phyloP scores from a whole-genome alignment of 768 basidiomycete genomes.

The Kwoniella pini region DNA sequence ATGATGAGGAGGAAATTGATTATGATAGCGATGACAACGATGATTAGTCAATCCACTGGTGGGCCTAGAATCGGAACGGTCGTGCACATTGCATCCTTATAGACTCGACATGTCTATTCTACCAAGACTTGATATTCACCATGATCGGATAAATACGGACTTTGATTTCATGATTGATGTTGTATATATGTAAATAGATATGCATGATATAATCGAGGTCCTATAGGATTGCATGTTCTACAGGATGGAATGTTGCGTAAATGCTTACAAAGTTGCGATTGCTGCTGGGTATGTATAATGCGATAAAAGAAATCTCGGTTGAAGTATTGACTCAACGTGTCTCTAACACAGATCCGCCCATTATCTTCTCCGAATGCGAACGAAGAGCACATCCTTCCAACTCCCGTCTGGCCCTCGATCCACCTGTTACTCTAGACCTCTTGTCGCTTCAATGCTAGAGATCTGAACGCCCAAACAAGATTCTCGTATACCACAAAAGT shows the following conservation, averaged over 20 bases:
- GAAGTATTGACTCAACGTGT: too few relatives aligned
- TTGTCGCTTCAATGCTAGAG: conserved; percentile 41
- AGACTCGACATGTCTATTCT: too few relatives aligned
- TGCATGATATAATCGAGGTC: neutral
- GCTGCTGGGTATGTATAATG: neutral
- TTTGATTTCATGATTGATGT: neutral
- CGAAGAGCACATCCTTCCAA: too few relatives aligned
- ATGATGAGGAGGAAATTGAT: conserved; percentile 1
- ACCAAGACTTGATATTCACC: too few relatives aligned
- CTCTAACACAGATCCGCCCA: too few relatives aligned
- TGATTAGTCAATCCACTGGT: too few relatives aligned
- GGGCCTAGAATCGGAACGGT: too few relatives aligned
- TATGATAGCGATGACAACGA: conserved; percentile 5
- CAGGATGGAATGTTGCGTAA: neutral
- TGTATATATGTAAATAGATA: conserved; percentile 4
- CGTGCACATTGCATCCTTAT: too few relatives aligned
- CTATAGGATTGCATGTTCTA: neutral
- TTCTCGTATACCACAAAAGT: conserved; percentile 92
- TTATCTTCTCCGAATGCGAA: too few relatives aligned
- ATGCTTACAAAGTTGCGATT: conserved; percentile 3
- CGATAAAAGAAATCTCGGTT: too few relatives aligned
- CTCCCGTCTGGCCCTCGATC: too few relatives aligned
- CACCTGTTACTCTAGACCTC: neutral
- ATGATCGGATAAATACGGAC: neutral
- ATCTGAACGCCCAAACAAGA: conserved; percentile 52